phyloP scores from a whole-genome alignment of 495 filamentous ascomycete species.

The Penicillium daleae region DNA sequence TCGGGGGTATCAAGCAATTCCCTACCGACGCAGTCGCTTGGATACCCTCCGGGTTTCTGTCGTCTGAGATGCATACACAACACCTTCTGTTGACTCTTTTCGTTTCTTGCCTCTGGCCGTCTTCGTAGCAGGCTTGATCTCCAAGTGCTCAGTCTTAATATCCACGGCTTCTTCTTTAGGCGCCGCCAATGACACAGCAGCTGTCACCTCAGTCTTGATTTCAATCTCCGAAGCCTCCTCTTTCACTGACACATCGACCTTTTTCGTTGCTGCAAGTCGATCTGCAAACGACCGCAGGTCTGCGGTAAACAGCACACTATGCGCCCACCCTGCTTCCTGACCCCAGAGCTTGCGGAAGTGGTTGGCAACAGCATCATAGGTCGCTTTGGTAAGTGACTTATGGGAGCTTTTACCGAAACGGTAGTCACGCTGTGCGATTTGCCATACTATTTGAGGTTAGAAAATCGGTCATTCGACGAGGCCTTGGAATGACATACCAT shows the following conservation, averaged over 20 bases:
- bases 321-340: slow-evolving; percentile 93
- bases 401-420: slow-evolving; percentile 83
- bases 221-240: slow-evolving; percentile 31
- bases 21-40: slow-evolving; percentile 38
- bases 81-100: slow-evolving; percentile 21
- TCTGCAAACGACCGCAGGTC: slow-evolving; percentile 87
- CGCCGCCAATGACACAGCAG: slow-evolving; percentile 33
- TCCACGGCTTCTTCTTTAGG: slow-evolving; percentile 30
- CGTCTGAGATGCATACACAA: slow-evolving; percentile 35
- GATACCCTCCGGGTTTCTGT: slow-evolving; percentile 43
- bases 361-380: slow-evolving; percentile 87
- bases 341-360: slow-evolving; percentile 93
- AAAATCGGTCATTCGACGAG: neutral
- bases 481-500: slow-evolving; percentile 55
- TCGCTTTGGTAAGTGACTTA: slow-evolving; percentile 83
- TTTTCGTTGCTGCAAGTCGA: slow-evolving; percentile 53
- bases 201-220: slow-evolving; percentile 36
- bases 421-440: slow-evolving; percentile 96
- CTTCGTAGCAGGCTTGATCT: slow-evolving; percentile 20
- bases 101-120: slow-evolving; percentile 22
- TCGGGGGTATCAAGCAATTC: neutral
- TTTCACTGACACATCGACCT: slow-evolving; percentile 41
- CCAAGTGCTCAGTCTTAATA: slow-evolving; percentile 30
- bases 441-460: slow-evolving; percentile 68
- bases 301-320: slow-evolving; percentile 94